A percentile compares a stretch with the other conserved stretches of the same genome.
phyloP scores from a whole-genome alignment of 164 flowering plant genomes.

The Umbellularia californica region DNA sequence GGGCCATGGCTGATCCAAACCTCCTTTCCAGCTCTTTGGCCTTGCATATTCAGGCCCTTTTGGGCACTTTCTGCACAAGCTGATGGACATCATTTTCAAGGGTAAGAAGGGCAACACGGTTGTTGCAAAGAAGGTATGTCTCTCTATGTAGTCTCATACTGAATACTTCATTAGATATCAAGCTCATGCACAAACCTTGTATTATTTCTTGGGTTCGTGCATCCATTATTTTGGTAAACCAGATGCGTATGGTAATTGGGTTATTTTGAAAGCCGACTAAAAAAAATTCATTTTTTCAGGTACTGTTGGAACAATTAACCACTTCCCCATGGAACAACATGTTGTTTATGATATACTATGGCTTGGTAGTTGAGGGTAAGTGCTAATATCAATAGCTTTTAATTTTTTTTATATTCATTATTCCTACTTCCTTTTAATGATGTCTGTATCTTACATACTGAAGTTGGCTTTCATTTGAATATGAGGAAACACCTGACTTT shows the following conservation, averaged over 20 bases:
- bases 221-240: background rate
- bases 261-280: background rate
- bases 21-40: slow-evolving; percentile 60
- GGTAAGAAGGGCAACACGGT: slow-evolving; percentile 60
- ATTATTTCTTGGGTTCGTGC: background rate
- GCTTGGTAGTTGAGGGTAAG: slow-evolving; percentile 67
- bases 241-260: background rate
- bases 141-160: background rate
- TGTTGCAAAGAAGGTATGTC: slow-evolving; percentile 59
- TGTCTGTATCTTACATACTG: background rate
- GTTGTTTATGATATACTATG: slow-evolving; percentile 75
- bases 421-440: background rate
- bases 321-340: slow-evolving; percentile 86
- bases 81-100: slow-evolving; percentile 66
- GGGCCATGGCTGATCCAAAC: background rate
- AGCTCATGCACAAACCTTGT: background rate
- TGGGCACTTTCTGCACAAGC: slow-evolving; percentile 76
- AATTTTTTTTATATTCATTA: background rate
- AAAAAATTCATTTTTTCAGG: slow-evolving; percentile 31
- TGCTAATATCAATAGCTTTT: background rate
- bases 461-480: background rate
- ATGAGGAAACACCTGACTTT: background rate
- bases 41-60: slow-evolving; percentile 70
- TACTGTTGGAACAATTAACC: slow-evolving; percentile 69
- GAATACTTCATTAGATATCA: background rate